Conservation (phyloP, 192 early-diverging fungal species). For the Dissophora ornata region DNA sequence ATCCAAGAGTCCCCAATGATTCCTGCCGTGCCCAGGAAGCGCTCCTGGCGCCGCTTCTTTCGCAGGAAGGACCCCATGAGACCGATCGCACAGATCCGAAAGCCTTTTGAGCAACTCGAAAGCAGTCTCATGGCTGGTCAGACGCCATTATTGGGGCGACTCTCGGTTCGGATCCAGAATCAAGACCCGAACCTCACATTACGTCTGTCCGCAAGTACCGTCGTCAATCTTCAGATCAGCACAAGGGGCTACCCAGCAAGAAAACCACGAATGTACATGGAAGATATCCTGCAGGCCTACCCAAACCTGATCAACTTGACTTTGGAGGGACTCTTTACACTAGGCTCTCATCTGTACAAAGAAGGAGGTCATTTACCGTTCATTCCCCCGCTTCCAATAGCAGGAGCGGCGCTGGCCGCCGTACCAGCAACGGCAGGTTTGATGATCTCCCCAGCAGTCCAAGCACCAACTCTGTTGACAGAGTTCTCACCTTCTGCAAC, state of each 20-base stretch:
- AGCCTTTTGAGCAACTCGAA: conserved; percentile 33
- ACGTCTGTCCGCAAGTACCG: conserved; percentile 12
- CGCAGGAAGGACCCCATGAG: not conserved
- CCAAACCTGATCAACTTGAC: conserved; percentile 29
- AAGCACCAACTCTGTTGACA: not conserved
- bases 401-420: not conserved
- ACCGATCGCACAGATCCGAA: not conserved
- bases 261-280: conserved; percentile 32
- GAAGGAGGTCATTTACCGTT: not conserved
- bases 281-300: conserved; percentile 36
- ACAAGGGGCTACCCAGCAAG: conserved; percentile 28
- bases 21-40: conserved; percentile 15
- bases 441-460: not conserved
- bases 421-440: conserved; percentile 1
- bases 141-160: conserved; percentile 12
- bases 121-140: conserved; percentile 5
- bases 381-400: not conserved
- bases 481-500: not conserved
- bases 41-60: conserved; percentile 30
- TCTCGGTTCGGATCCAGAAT: conserved; percentile 37
- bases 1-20: conserved; percentile 23
- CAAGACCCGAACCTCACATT: conserved; percentile 38
- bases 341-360: conserved; percentile 12
- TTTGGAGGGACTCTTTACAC: conserved; percentile 32
- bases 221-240: conserved; percentile 28